phyloP scores from a whole-genome alignment of 768 basidiomycete species.

The Mycena indigotica region DNA sequence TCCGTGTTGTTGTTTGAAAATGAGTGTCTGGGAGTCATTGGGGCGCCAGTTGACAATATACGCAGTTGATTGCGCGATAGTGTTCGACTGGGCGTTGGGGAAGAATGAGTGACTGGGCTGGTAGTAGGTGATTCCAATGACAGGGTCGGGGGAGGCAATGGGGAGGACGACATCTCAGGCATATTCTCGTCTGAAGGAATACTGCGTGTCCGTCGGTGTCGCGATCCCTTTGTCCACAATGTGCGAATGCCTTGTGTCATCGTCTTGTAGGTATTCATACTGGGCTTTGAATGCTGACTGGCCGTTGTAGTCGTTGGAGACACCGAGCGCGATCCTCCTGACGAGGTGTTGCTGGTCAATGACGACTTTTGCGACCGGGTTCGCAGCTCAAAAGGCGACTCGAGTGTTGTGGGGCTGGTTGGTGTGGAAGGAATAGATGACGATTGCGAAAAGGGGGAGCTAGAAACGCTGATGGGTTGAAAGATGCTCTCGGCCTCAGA shows the following conservation, averaged over 20 bases:
- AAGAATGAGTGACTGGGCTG: not conserved
- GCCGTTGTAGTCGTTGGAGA: conserved; percentile 2
- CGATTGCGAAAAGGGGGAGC: conserved; percentile 44
- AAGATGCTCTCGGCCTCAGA: conserved; percentile 30
- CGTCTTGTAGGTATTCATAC: conserved; percentile 10
- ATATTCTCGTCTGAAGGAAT: conserved; percentile 18
- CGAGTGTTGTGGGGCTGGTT: conserved; percentile 15
- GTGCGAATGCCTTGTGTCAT: conserved; percentile 18
- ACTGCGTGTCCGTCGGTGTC: conserved; percentile 23
- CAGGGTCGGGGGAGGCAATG: not conserved
- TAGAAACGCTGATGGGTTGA: conserved; percentile 27
- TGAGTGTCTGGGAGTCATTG: conserved; percentile 15
- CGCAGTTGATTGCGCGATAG: not conserved
- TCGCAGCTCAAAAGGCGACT: conserved; percentile 24
- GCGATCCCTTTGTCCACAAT: conserved; percentile 20
- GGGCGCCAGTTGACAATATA: conserved; percentile 7
- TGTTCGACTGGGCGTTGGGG: not conserved
- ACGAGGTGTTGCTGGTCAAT: not conserved
- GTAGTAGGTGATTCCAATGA: conserved; percentile 2
- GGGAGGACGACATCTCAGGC: not conserved
- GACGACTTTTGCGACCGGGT: conserved; percentile 20
- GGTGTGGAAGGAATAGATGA: conserved; percentile 32
- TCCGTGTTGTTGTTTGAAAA: conserved; percentile 8
- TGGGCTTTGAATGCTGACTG: conserved; percentile 6
- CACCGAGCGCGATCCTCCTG: not conserved